A percentile compares a stretch with the other conserved stretches of the same genome.
Evolutionary conservation across 805 yeast genomes (phyloP).

Genomic region (Cephaloascus fragrans): DNA sequence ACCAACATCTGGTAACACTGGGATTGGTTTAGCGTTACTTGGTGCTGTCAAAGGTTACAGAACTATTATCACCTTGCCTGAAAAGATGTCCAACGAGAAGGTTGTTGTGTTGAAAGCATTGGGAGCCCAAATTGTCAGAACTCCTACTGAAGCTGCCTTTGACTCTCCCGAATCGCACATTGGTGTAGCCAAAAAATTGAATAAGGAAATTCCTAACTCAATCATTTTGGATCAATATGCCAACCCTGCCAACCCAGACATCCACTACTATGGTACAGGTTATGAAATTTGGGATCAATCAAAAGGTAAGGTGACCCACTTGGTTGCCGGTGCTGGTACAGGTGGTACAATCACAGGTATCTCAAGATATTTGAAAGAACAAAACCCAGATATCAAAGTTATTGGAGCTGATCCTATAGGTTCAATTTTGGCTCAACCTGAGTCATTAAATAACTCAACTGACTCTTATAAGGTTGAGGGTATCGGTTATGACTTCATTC

Average conservation of each 20-base stretch:
- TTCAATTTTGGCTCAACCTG: conserved; percentile 77
- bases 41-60: conserved; percentile 86
- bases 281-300: conserved; percentile 80
- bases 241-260: conserved; percentile 70
- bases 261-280: conserved; percentile 81
- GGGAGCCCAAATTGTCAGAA: conserved; percentile 86
- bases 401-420: conserved; percentile 86
- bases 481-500: conserved; percentile 83
- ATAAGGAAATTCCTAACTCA: conserved; percentile 77
- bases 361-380: conserved; percentile 64
- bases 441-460: conserved; percentile 47
- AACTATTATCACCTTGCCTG: conserved; percentile 82
- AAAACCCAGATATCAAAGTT: conserved; percentile 49
- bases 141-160: conserved; percentile 91
- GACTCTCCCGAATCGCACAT: conserved; percentile 87
- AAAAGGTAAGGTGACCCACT: conserved; percentile 55
- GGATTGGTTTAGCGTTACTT: conserved; percentile 78
- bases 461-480: conserved; percentile 77
- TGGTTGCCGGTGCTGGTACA: conserved; percentile 91
- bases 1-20: conserved; percentile 89
- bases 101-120: conserved; percentile 81
- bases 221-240: conserved; percentile 79
- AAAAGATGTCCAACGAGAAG: conserved; percentile 87
- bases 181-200: conserved; percentile 76
- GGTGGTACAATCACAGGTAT: conserved; percentile 90